phyloP scores from a whole-genome alignment of 169 alveolate genomes.

The Cryptosporidium parvum region DNA sequence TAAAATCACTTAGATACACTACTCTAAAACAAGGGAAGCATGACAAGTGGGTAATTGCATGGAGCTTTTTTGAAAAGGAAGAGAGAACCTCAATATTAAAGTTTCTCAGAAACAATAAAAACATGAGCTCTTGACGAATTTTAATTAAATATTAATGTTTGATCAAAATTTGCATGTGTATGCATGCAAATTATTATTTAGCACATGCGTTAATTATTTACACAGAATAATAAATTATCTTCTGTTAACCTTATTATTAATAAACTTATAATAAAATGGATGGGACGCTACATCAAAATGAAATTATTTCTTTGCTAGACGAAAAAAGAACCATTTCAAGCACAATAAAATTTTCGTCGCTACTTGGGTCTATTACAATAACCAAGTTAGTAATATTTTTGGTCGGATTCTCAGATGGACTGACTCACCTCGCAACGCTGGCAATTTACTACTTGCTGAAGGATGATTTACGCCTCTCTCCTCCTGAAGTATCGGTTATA shows the following conservation, averaged over 20 bases:
- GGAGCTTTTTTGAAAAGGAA: slow-evolving; percentile 61
- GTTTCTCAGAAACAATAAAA: slow-evolving; percentile 28
- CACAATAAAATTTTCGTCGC: slow-evolving; percentile 26
- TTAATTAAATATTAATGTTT: not conserved
- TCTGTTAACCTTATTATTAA: not conserved
- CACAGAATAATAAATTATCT: not conserved
- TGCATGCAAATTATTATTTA: slow-evolving; percentile 28
- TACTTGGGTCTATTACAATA: slow-evolving; percentile 44
- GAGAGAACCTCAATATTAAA: slow-evolving; percentile 49
- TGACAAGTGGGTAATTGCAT: slow-evolving; percentile 61
- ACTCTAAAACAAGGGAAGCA: slow-evolving; percentile 65
- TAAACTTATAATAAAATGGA: slow-evolving; percentile 4
- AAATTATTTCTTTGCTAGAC: slow-evolving; percentile 58
- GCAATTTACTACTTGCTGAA: slow-evolving; percentile 89
- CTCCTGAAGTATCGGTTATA: slow-evolving; percentile 84
- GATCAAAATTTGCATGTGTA: not conserved
- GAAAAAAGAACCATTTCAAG: slow-evolving; percentile 36
- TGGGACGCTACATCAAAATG: slow-evolving; percentile 46
- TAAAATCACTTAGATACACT: slow-evolving; percentile 9
- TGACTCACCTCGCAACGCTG: slow-evolving; percentile 88
- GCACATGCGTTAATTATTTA: not conserved
- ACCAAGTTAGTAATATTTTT: slow-evolving; percentile 78
- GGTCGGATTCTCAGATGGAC: slow-evolving; percentile 91
- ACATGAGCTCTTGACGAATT: not conserved
- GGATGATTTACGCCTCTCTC: slow-evolving; percentile 83